Conservation (phyloP, 2,329 filamentous ascomycete genomes). For the Aspergillus eucalypticola region DNA sequence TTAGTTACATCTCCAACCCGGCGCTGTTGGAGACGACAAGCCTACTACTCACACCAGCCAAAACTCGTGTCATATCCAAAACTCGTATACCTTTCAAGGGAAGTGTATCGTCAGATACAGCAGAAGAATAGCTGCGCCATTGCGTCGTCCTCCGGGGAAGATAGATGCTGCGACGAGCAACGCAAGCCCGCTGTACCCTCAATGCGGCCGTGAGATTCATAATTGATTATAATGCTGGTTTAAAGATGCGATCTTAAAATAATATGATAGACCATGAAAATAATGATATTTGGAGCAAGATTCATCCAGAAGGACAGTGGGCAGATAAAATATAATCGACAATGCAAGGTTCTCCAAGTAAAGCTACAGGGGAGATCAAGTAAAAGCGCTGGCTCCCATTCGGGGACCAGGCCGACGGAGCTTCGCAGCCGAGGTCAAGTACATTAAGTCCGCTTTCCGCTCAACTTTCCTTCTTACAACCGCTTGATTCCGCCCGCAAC, state of each 20-base stretch:
- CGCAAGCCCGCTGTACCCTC: slow-evolving; percentile 24
- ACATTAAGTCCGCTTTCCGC: not conserved
- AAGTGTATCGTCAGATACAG: slow-evolving; percentile 47
- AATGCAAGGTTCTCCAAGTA: not conserved
- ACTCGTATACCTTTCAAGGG: slow-evolving; percentile 86
- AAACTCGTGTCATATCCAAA: slow-evolving; percentile 92
- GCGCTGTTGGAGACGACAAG: not conserved
- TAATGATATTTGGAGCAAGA: not conserved
- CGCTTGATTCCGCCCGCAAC: slow-evolving; percentile 13
- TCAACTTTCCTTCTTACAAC: slow-evolving; percentile 1
- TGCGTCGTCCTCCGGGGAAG: slow-evolving; percentile 23
- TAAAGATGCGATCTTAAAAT: not conserved
- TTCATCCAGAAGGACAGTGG: too few relatives aligned
- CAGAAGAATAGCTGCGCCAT: slow-evolving; percentile 44
- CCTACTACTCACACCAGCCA: slow-evolving; percentile 74
- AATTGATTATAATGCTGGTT: not conserved
- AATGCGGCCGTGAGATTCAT: slow-evolving; percentile 28
- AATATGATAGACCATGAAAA: not conserved
- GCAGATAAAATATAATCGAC: not conserved
- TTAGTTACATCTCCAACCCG: not conserved
- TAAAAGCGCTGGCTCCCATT: not conserved
- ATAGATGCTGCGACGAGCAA: slow-evolving; percentile 20
- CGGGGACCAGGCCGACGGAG: not conserved
- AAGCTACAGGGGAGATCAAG: not conserved
- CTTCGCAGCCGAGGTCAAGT: slow-evolving; percentile 4